Percentiles rank a stretch among this genome's conserved stretches.
Evolutionary conservation across 1,139 yeast genomes (phyloP).

Genomic region (Saccharomyces hybrid): DNA sequence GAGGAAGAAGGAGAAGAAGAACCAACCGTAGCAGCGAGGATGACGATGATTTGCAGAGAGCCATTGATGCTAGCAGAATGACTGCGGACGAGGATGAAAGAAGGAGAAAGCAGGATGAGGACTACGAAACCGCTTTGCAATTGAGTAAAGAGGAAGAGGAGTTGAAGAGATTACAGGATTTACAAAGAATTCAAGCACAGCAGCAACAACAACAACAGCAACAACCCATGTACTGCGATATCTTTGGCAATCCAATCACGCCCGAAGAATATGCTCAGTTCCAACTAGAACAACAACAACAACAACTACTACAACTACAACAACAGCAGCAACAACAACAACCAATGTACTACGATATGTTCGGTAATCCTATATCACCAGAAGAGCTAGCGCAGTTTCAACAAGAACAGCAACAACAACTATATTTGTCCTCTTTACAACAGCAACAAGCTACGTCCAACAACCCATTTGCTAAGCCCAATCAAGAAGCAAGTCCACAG

Average conservation of each 20-base stretch:
- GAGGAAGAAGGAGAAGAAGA: slow-evolving; percentile 28
- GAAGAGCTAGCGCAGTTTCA: slow-evolving; percentile 15
- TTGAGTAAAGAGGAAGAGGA: slow-evolving; percentile 86
- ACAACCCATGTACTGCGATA: slow-evolving; percentile 43
- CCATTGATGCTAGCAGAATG: slow-evolving; percentile 69
- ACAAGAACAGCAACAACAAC: slow-evolving; percentile 13
- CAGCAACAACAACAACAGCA: slow-evolving; percentile 37
- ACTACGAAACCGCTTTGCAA: slow-evolving; percentile 71
- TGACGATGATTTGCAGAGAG: slow-evolving; percentile 78
- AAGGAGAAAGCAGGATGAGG: slow-evolving; percentile 50
- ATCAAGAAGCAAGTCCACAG: slow-evolving; percentile 25
- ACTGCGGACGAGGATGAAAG: slow-evolving; percentile 85
- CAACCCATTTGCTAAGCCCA: slow-evolving; percentile 5
- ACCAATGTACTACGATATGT: slow-evolving; percentile 1
- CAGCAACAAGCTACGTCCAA: slow-evolving; percentile 12
- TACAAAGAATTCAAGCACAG: slow-evolving; percentile 25
- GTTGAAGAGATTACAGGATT: slow-evolving; percentile 44
- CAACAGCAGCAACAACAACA: slow-evolving; percentile 5
- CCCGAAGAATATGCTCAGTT: slow-evolving; percentile 34
- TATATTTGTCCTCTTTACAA: slow-evolving; percentile 31
- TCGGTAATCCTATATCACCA: slow-evolving; percentile 5
- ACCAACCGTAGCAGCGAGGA: slow-evolving; percentile 32
- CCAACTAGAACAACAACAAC: slow-evolving; percentile 34
- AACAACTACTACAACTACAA: slow-evolving; percentile 21
- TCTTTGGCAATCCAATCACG: slow-evolving; percentile 74